Percentiles rank a stretch among this genome's conserved stretches.
These are phyloP conservation scores for Pseudonitzschia pungens DNA, from an alignment of 108 stramenopile species.

Conservation along the genomic window DNA sequence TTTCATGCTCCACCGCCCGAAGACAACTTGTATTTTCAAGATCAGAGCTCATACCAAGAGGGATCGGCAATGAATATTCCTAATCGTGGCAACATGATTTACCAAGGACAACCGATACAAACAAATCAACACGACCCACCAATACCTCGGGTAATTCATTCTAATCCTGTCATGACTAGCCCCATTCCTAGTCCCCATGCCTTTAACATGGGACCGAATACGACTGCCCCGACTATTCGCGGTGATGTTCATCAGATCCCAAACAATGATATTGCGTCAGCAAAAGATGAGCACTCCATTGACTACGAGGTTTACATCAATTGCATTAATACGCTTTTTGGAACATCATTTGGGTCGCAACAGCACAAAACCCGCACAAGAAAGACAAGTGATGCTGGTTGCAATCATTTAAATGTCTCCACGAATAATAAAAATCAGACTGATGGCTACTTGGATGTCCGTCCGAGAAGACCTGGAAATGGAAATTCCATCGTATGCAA, in stretches of 20 bases:
- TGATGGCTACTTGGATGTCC: background rate
- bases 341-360: background rate
- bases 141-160: slow-evolving; percentile 7
- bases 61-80: background rate
- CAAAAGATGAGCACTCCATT: background rate
- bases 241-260: background rate
- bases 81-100: background rate
- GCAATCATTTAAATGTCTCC: background rate
- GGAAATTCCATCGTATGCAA: slow-evolving; percentile 1
- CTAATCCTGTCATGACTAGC: background rate
- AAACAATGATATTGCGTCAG: background rate
- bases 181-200: background rate
- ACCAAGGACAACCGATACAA: background rate
- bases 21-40: slow-evolving; percentile 6
- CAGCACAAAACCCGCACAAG: background rate
- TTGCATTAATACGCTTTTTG: slow-evolving; percentile 13
- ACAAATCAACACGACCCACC: background rate
- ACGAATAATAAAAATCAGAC: background rate
- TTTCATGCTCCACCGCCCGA: slow-evolving; percentile 4
- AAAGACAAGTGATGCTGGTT: background rate
- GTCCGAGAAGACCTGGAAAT: background rate
- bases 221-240: background rate
- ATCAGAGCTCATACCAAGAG: background rate
- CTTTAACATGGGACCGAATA: background rate
- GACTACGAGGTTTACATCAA: background rate